Conservation (phyloP, 208 protist genomes). For the Phytomonas serpens region DNA sequence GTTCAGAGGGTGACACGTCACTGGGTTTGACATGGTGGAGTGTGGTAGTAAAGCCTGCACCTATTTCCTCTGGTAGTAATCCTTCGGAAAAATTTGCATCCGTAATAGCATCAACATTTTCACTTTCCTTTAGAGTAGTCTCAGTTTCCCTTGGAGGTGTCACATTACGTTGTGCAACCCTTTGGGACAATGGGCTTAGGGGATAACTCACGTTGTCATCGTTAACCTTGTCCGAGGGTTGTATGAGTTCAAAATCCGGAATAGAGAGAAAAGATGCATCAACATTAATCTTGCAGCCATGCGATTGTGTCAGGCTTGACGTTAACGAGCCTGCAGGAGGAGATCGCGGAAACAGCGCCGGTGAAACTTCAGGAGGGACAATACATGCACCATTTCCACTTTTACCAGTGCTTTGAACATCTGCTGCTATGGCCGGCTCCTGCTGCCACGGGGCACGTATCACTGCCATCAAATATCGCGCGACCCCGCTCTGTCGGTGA, state of each 20-base stretch:
- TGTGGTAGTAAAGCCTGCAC: neutral
- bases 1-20: neutral
- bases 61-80: neutral
- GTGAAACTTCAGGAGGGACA: neutral
- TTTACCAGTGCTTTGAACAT: neutral
- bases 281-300: neutral
- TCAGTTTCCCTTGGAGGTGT: neutral
- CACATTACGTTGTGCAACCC: neutral
- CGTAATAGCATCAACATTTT: neutral
- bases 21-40: neutral
- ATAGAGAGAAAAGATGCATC: slow-evolving; percentile 1
- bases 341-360: neutral
- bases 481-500: slow-evolving; percentile 72
- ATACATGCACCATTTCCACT: neutral
- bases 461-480: slow-evolving; percentile 45
- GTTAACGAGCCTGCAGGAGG: neutral
- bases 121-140: neutral
- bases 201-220: slow-evolving; percentile 9
- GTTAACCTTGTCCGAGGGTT: slow-evolving; percentile 1
- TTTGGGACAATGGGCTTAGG: neutral
- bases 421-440: slow-evolving; percentile 6
- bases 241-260: neutral
- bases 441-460: slow-evolving; percentile 18
- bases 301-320: neutral
- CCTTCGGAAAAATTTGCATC: neutral